These are phyloP conservation scores for Dryadomyces sulphureus DNA, from an alignment of 2,329 filamentous ascomycete species.

Conservation along the genomic window DNA sequence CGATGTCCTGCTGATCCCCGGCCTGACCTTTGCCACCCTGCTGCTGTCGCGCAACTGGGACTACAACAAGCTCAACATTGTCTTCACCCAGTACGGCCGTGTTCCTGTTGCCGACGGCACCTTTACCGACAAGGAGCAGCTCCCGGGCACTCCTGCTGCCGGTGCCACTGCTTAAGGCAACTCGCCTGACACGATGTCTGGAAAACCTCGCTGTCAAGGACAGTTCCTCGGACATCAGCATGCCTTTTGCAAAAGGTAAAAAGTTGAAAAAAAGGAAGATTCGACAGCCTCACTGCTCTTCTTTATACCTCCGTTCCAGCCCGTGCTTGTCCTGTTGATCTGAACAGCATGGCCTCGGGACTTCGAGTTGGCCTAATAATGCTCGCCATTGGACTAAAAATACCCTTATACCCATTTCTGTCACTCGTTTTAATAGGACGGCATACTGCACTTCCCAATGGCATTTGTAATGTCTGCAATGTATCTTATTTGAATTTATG, in stretches of 20 bases:
- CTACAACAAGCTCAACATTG: conserved; percentile 32
- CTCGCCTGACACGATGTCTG: too few species aligned
- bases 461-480: background rate
- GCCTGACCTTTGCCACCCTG: conserved; percentile 26
- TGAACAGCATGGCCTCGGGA: background rate
- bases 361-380: background rate
- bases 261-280: background rate
- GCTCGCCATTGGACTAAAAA: background rate
- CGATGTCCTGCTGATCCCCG: conserved; percentile 32
- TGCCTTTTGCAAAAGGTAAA: background rate
- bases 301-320: background rate
- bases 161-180: background rate
- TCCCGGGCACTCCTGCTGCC: background rate
- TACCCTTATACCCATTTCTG: background rate
- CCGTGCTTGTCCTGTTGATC: background rate
- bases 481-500: background rate
- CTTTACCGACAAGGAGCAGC: conserved; percentile 29
- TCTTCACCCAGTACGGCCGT: conserved; percentile 40
- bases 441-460: background rate
- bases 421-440: background rate
- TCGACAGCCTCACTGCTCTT: background rate
- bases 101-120: conserved; percentile 22
- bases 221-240: background rate
- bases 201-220: too few species aligned
- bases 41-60: conserved; percentile 33